Evolutionary conservation across 2,329 filamentous ascomycete species (phyloP), one percentile per base, ranked within the genome.

Genomic region (Chaetomium sp.): DNA sequence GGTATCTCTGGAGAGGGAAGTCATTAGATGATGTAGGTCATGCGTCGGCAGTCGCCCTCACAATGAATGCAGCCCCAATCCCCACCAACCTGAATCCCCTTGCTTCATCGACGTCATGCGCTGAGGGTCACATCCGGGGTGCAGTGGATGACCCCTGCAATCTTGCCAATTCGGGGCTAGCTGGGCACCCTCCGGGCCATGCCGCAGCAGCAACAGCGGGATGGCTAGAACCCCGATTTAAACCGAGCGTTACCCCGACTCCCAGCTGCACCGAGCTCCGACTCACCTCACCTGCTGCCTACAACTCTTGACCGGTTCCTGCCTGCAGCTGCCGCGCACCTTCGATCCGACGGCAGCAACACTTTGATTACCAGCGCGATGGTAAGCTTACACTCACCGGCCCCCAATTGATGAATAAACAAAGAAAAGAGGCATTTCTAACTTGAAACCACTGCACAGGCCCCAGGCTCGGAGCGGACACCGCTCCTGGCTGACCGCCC

Each of bases 401-500:
- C 13, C 13, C 23, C 16, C 12, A 25, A 10, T 16, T 27, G 23
- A 25, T 16, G 23, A 51, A 51, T 27, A 4, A 51, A 2, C 23
- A 23, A 38, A 23, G 3, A 38, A 21, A 29, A 25, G 25, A 31
- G 23, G 6, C 23, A 16, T 53, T 31, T 53, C 50, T 53, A 53
- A 53, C 50, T 7, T 29, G 23, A 31, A 27, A 23, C 56, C n/a
- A 2, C 10, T 31, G 27, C 10, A 13, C 55, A 69, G 68, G 62
- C 64, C 57, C 66, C 80, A 77, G 67, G 76, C 60, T 78, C 78
- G 65, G 79, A 81, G 70, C 75, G 75, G 65, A 78, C 77, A 57
- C 81, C 81, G 64, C 78, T 83, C 67, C 75, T 83, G 59, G 68
- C 75, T 63, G 67, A 71, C 63, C 27, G 49, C 42, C 74, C 72